These are phyloP conservation scores for Oryza nivara DNA, from an alignment of 176 grass and related monocot species.

Conservation along the genomic window DNA sequence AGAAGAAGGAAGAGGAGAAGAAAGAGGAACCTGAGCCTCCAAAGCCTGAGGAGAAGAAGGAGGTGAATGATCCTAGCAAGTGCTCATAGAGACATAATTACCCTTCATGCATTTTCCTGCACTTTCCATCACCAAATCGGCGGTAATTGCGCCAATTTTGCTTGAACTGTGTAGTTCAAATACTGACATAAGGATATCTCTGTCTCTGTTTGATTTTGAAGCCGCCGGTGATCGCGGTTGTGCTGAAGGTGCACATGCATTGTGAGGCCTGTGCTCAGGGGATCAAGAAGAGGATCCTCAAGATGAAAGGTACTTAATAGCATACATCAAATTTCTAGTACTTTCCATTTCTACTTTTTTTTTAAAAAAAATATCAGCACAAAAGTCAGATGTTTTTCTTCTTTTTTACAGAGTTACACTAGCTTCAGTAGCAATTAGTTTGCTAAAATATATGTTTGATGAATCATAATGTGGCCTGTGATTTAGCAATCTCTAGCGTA, in stretches of 20 bases:
- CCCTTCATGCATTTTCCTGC: not conserved
- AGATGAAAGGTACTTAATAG: constrained; percentile 75
- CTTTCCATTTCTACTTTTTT: not conserved
- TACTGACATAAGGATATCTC: constrained; percentile 19
- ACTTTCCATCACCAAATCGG: not conserved
- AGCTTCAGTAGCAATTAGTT: constrained; percentile 27
- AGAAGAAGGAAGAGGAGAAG: constrained; percentile 76
- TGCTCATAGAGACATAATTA: not conserved
- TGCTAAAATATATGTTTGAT: not conserved
- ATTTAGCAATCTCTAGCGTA: constrained; percentile 16
- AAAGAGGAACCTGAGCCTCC: constrained; percentile 45
- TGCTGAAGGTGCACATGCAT: constrained; percentile 90
- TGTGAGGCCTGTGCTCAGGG: constrained; percentile 77
- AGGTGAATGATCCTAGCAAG: constrained; percentile 34
- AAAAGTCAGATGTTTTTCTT: not conserved
- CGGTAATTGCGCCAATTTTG: not conserved
- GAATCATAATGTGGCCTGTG: not conserved
- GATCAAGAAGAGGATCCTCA: constrained; percentile 80
- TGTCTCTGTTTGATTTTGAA: constrained; percentile 30
- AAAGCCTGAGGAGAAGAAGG: constrained; percentile 60
- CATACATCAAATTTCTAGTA: not conserved
- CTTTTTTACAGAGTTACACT: not conserved
- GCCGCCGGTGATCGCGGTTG: constrained; percentile 62
- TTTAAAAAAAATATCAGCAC: not conserved
- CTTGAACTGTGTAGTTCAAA: not conserved